Evolutionary conservation across 2,329 filamentous ascomycete species (phyloP), one percentile per base, ranked within the genome.

Genomic region (Orbilia brochopaga): DNA sequence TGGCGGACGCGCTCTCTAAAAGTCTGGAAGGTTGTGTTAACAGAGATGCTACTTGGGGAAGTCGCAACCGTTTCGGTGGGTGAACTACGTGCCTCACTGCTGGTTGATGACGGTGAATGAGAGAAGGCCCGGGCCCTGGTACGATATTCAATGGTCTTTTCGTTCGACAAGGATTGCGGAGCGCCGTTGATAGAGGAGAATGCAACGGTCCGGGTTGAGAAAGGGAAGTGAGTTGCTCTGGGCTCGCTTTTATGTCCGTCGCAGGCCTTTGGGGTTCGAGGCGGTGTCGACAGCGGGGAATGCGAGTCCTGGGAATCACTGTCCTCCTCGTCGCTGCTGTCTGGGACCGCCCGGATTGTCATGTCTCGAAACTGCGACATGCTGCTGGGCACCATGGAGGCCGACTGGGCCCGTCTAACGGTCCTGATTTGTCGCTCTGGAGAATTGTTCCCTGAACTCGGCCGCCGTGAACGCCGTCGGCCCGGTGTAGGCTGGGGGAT

Each of bases 301-400:
- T 57, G 51, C 8, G 60, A 19, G 19, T 61, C 42, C n/a, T 23
- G 61, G 8, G 44, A 24, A 2, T 62, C 32, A 19, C 56, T 59
- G 27, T 54, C 69, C 11, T 66, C 56, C 27, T 67, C 63, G 15
- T 66, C 62, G 30, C 40, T 54, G 13, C 44, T 27, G 24, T 63
- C 58, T 15, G 40, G 56, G 4, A 73, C 69, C 21, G 42, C 37
- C 13, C 69, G 51, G 40, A 73, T 67, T n/a, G 69, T 62, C 62
- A 63, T 58, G 48, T 67, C 69, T 48, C 54, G 53, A 37, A 73
- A 73, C 51, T 67, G 56, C 4, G 62, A 51, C 27, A 73, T n/a
- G 50, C 46, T 67, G 17, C 58, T 58, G 35, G 58, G 53, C 19
- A 60, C 50, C 67, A 65, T 61, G 19, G 67, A 62, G 27, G 69